Conservation (phyloP, 805 yeast genomes). For the Metschnikowia reukaufii region DNA sequence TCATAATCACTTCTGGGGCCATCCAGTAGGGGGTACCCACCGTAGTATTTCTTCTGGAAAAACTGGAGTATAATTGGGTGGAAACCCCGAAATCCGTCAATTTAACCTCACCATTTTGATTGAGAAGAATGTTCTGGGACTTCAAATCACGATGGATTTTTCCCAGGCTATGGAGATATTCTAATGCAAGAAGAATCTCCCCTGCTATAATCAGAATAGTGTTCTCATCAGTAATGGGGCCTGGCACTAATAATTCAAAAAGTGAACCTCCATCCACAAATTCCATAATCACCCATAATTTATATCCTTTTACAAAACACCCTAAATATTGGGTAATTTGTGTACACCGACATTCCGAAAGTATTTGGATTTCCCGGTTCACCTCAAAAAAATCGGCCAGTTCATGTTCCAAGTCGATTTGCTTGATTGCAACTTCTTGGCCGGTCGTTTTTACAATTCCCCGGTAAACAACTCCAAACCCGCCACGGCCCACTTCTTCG, state of each 20-base stretch:
- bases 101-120: conserved; percentile 39
- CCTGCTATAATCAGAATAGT: conserved; percentile 51
- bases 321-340: conserved; percentile 71
- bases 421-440: conserved; percentile 57
- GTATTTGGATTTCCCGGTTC: conserved; percentile 66
- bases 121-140: conserved; percentile 41
- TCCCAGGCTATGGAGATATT: conserved; percentile 66
- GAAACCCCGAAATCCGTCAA: conserved; percentile 48
- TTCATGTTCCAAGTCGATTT: conserved; percentile 72
- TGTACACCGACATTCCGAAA: conserved; percentile 62
- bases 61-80: conserved; percentile 42
- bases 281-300: conserved; percentile 82
- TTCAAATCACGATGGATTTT: conserved; percentile 67
- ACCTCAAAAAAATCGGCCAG: conserved; percentile 64
- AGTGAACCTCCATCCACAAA: conserved; percentile 77
- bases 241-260: conserved; percentile 58
- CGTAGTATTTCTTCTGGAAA: conserved; percentile 43
- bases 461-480: conserved; percentile 73
- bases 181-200: conserved; percentile 59
- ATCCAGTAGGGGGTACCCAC: conserved; percentile 65
- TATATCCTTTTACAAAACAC: conserved; percentile 65
- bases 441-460: conserved; percentile 50
- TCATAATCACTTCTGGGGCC: conserved; percentile 61
- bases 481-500: conserved; percentile 71
- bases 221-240: conserved; percentile 56